A percentile compares a stretch with the other conserved stretches of the same genome.
Conservation (phyloP, 768 basidiomycete species). For the Boletus subparvulus region DNA sequence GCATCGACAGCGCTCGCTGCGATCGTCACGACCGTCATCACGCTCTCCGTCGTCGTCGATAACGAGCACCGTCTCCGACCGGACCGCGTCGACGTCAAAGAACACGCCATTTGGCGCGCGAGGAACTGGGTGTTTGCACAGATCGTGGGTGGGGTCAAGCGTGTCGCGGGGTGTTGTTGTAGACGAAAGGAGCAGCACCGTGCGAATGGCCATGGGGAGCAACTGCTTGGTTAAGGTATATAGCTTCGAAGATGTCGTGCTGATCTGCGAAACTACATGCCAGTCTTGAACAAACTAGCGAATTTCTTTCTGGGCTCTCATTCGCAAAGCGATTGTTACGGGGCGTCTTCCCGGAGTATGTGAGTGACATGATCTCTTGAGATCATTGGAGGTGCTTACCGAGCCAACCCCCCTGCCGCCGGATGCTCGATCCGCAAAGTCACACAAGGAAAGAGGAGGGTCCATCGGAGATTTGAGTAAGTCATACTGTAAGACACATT, state of each 20-base stretch:
- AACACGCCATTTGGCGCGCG: conserved; percentile 36
- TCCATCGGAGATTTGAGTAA: too few relatives aligned
- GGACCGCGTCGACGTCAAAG: conserved; percentile 53
- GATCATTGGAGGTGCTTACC: too few relatives aligned
- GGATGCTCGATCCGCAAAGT: too few relatives aligned
- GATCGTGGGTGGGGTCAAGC: conserved; percentile 14
- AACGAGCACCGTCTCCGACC: conserved; percentile 58
- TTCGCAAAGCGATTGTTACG: too few relatives aligned
- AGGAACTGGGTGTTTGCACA: conserved; percentile 31
- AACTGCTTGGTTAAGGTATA: conserved; percentile 18
- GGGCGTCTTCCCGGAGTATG: too few relatives aligned
- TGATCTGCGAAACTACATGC: too few relatives aligned
- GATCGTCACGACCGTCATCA: conserved; percentile 59
- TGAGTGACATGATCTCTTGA: not conserved
- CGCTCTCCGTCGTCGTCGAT: conserved; percentile 67
- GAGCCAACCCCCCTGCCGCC: too few relatives aligned
- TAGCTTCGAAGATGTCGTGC: too few relatives aligned
- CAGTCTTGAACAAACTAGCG: too few relatives aligned
- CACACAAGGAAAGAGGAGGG: too few relatives aligned
- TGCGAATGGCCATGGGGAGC: not conserved
- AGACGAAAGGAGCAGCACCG: not conserved
- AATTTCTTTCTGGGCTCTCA: too few relatives aligned
- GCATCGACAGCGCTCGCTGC: conserved; percentile 72
- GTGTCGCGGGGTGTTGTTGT: conserved; percentile 9
- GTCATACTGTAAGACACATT: too few relatives aligned